Evolutionary conservation across 1,284 basidiomycete genomes (phyloP).

Genomic region (Marasmius tenuissimus): DNA sequence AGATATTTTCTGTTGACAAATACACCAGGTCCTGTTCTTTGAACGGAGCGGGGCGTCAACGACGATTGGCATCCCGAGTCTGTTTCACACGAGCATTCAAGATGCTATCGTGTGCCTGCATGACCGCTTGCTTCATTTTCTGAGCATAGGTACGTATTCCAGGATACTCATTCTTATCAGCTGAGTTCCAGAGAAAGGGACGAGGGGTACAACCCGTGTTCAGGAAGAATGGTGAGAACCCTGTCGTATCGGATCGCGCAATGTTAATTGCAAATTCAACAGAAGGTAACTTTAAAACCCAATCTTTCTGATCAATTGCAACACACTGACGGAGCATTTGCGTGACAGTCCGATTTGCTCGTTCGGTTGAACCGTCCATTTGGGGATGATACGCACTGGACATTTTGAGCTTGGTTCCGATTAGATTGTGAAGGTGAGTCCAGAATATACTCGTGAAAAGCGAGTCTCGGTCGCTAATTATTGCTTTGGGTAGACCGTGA

Average conservation of each 20-base stretch:
- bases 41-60: constrained; percentile 18
- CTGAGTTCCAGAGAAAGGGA: constrained; percentile 26
- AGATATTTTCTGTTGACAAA: constrained; percentile 30
- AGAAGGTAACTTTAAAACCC: constrained; percentile 17
- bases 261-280: constrained; percentile 22
- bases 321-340: constrained; percentile 21
- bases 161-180: constrained; percentile 16
- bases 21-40: constrained; percentile 25
- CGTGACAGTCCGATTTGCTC: constrained; percentile 19
- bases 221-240: constrained; percentile 32
- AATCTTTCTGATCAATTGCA: constrained; percentile 13
- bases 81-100: constrained; percentile 28
- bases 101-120: constrained; percentile 28
- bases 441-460: constrained; percentile 25
- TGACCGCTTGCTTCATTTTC: constrained; percentile 19
- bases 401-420: constrained; percentile 23
- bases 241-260: constrained; percentile 26
- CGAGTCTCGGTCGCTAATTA: constrained; percentile 20
- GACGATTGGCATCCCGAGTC: constrained; percentile 24
- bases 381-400: constrained; percentile 24
- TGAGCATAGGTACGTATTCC: constrained; percentile 23
- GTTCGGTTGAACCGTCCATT: constrained; percentile 23
- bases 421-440: constrained; percentile 19
- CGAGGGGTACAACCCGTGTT: constrained; percentile 29
- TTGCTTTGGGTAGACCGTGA: constrained; percentile 24